Base-by-base conservation (phyloP, 2,329 filamentous ascomycete species). In the Massarina eburnea region DNA sequence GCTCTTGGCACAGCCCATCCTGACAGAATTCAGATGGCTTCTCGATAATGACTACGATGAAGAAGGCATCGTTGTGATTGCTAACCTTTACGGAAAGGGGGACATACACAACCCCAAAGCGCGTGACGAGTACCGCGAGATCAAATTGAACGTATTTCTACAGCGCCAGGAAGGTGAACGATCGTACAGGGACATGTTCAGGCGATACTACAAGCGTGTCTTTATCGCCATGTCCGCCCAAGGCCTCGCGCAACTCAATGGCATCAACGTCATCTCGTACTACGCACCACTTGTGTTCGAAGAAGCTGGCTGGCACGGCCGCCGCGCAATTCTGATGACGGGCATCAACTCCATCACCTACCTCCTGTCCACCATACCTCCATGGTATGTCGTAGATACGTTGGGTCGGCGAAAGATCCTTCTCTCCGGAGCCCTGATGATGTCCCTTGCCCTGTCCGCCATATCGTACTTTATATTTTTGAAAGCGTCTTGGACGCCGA, bases 161-260 rank as follows among this genome's bases (percentile, higher is more conserved):
- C 86, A 92, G 70, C 88, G 94, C 41, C 91, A 96, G 73, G 94
- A 99, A 73, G 94, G 94, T 59, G 94, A 97, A 74, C 83, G 94
- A 57, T 84, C 88, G 0, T 99, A 97, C 71, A 60, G 72, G 30
- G 94, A 97, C 52, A 99, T 99, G 94, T 99, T 97, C 78, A 86
- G 81, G 62, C 84, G 89, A 52, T 97, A 97, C 76, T 82, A 80
- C 66, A 94, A 88, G 62, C 89, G 94, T 42, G 92, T 97, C 55
- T 90, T 97, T 65, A 97, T 97, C 68, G 94, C 94, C 73, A 97
- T 97, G 94, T 97, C 92, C 26, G 94, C 94, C 3, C 94, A 97
- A 72, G 91, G 86, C 5, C 82, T 99, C 55, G 94, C 94, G 21
- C 94, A 99, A 73, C 83, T 99, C 43, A 97, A 97, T 74, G 94